Evolutionary conservation across 2,329 filamentous ascomycete species (phyloP).

Genomic region (Colletotrichum musae): DNA sequence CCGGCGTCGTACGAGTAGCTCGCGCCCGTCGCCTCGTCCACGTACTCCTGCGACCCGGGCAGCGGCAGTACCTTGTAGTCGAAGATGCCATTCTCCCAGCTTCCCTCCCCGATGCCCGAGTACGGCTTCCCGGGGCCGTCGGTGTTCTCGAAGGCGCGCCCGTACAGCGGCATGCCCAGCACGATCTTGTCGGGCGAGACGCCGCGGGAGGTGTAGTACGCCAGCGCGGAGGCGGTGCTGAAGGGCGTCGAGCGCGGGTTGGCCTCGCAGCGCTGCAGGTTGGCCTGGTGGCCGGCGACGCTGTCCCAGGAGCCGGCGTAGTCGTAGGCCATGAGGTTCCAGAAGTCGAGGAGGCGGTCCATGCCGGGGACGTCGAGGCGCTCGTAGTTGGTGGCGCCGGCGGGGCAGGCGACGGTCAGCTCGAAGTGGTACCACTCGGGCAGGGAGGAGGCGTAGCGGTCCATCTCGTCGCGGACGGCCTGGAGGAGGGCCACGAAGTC

Average conservation of each 20-base stretch:
- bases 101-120: conserved; percentile 81
- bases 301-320: conserved; percentile 87
- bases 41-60: conserved; percentile 73
- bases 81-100: conserved; percentile 87
- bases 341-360: conserved; percentile 79
- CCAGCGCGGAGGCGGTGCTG: conserved; percentile 79
- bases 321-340: conserved; percentile 92
- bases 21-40: conserved; percentile 76
- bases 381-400: conserved; percentile 73
- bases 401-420: conserved; percentile 75
- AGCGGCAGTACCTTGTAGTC: conserved; percentile 91
- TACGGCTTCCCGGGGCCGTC: conserved; percentile 80
- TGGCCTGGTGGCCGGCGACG: conserved; percentile 82
- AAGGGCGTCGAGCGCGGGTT: conserved; percentile 82
- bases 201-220: conserved; percentile 76
- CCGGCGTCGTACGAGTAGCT: conserved; percentile 82
- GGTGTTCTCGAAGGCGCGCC: conserved; percentile 86
- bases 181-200: conserved; percentile 82
- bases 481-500: conserved; percentile 73
- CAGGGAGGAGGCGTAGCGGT: conserved; percentile 66
- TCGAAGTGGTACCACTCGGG: conserved; percentile 69
- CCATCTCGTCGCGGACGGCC: conserved; percentile 70
- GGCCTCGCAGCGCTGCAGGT: conserved; percentile 73
- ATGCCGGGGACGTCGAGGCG: conserved; percentile 75
- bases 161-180: conserved; percentile 93